Evolutionary conservation across 2,329 filamentous ascomycete species (phyloP), one percentile per base, ranked within the genome.

Genomic region (Monilinia fructigena): DNA sequence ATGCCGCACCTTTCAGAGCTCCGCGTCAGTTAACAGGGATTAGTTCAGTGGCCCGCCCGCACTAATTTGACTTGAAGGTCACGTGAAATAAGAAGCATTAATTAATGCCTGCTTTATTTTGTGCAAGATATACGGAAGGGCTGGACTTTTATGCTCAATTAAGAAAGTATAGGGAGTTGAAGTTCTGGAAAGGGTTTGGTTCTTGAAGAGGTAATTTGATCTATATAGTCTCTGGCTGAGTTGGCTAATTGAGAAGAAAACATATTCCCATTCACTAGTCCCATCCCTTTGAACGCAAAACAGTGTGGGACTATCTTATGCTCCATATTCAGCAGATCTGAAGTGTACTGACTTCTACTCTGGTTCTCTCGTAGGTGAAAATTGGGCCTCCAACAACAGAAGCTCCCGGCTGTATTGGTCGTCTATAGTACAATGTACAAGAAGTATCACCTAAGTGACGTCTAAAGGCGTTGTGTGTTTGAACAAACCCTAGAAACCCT

Each of bases 371-470:
- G 68, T 61, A 61, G 58, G n/a, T 59, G 35, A 65, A 48, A 63
- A 65, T 53, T 40, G 56, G 63, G 55, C 53, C 55, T 61, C 63
- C 63, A 53, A 65, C 55, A 65, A 65, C 63, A 65, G 63, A 65
- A 65, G 63, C 63, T 65, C 56, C 63, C 63, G 40, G 63, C 63
- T 72, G 54, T 66, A 65, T 72, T 73, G 71, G 67, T 73, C 58
- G 58, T 61, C 70, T 76, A 76, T 76, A 73, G 72, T 77, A 76
- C 73, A 76, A 73, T 77, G 75, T 76, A 75, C 74, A 76, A 74
- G 69, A 75, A 73, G 68, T 72, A 75, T 75, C 73, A 67, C 65
- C 73, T 69, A 68, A 69, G 67, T 72, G 70, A 72, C 68, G 68
- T 77, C 74, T 76, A 75, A 72, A 70, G 71, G 70, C 56, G 74